Evolutionary conservation across 352 stramenopile genomes (phyloP).

Genomic region (Discostella stelligera): DNA sequence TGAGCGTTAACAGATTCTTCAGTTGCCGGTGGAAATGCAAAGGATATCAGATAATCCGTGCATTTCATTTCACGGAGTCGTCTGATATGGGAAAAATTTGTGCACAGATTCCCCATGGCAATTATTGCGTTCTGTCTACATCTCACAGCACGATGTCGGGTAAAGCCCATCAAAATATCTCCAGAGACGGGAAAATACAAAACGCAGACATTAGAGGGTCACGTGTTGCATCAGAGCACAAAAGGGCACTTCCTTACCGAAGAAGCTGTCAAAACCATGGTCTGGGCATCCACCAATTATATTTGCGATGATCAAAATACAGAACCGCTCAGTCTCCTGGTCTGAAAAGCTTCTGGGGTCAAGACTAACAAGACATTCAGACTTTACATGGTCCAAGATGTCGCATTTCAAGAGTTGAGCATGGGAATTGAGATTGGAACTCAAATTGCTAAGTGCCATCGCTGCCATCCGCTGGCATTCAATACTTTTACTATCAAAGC

Average conservation of each 20-base stretch:
- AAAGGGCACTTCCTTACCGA: constrained; percentile 37
- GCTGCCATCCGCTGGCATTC: constrained; percentile 92
- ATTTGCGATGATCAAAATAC: constrained; percentile 91
- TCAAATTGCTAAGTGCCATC: constrained; percentile 94
- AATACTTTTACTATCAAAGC: constrained; percentile 88
- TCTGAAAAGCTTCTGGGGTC: constrained; percentile 90
- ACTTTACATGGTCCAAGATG: constrained; percentile 88
- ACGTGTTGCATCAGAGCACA: background rate
- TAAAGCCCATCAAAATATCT: constrained; percentile 89
- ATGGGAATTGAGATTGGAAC: constrained; percentile 92
- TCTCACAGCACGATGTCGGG: constrained; percentile 93
- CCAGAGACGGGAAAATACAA: background rate
- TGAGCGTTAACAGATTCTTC: constrained; percentile 90
- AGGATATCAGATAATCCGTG: constrained; percentile 91
- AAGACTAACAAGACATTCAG: constrained; percentile 87
- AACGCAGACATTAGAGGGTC: background rate
- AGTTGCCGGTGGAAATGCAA: constrained; percentile 86
- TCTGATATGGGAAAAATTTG: constrained; percentile 89
- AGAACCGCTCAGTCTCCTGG: constrained; percentile 94
- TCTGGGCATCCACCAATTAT: constrained; percentile 72
- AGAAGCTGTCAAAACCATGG: constrained; percentile 44
- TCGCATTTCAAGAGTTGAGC: constrained; percentile 87
- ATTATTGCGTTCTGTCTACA: constrained; percentile 95
- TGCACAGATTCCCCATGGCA: constrained; percentile 92
- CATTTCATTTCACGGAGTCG: constrained; percentile 86